Conservation (phyloP, 768 basidiomycete genomes). For the Russula sp. region DNA sequence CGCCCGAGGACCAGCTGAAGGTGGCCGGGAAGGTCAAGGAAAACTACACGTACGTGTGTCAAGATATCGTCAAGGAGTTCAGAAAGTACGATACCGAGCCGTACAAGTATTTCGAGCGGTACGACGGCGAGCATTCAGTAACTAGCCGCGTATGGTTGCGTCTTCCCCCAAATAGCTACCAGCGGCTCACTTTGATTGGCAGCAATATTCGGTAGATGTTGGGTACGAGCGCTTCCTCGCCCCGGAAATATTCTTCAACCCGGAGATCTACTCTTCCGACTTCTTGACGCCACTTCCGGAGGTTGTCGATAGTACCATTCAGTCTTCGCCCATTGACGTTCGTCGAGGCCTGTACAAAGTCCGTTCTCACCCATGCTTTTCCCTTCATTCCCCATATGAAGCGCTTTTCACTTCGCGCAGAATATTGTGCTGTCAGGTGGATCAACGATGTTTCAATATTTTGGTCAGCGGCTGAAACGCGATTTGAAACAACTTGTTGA, state of each 20-base stretch:
- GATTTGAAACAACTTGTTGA: slow-evolving; percentile 94
- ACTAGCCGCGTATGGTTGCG: slow-evolving; percentile 67
- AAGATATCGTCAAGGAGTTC: slow-evolving; percentile 98
- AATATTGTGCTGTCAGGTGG: slow-evolving; percentile 97
- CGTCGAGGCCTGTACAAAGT: slow-evolving; percentile 95
- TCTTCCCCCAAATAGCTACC: neutral
- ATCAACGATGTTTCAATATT: slow-evolving; percentile 99
- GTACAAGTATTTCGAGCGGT: slow-evolving; percentile 89
- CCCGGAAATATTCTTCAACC: slow-evolving; percentile 99
- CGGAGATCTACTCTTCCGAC: slow-evolving; percentile 96
- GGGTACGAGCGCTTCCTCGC: slow-evolving; percentile 99
- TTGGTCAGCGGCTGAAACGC: slow-evolving; percentile 92
- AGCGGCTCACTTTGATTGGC: slow-evolving; percentile 11
- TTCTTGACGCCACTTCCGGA: slow-evolving; percentile 94
- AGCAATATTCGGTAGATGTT: slow-evolving; percentile 93
- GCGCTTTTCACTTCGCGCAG: slow-evolving; percentile 36
- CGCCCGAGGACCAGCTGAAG: slow-evolving; percentile 89
- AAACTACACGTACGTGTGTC: slow-evolving; percentile 96
- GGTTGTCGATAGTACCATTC: slow-evolving; percentile 94
- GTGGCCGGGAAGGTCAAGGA: slow-evolving; percentile 95
- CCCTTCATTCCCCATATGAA: neutral
- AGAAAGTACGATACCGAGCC: slow-evolving; percentile 97
- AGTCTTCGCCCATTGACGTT: slow-evolving; percentile 93
- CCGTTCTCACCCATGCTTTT: neutral
- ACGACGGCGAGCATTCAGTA: slow-evolving; percentile 87